Conservation (phyloP, 2,329 filamentous ascomycete species). For the Paecilomyces sp. region DNA sequence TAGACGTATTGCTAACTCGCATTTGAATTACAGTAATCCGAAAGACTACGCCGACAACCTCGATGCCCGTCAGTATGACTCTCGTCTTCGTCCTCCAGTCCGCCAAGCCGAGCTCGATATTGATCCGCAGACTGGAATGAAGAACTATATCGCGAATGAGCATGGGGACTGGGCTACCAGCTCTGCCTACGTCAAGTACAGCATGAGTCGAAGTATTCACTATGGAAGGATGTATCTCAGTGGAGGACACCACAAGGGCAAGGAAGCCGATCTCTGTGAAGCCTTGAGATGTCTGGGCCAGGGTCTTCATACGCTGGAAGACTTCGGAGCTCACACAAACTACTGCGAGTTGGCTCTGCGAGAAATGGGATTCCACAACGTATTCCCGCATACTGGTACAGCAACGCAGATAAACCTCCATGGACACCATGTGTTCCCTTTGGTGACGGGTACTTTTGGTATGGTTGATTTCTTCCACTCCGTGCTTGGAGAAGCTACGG, state of each 20-base stretch:
- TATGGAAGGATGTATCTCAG: constrained; percentile 68
- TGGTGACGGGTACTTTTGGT: constrained; percentile 68
- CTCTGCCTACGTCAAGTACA: constrained; percentile 72
- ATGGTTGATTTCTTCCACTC: constrained; percentile 80
- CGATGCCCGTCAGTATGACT: constrained; percentile 72
- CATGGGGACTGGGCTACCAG: constrained; percentile 82
- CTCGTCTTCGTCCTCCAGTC: constrained; percentile 74
- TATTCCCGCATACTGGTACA: constrained; percentile 69
- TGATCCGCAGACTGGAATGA: constrained; percentile 81
- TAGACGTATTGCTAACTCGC: constrained; percentile 41
- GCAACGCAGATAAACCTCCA: constrained; percentile 58
- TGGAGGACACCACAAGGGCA: constrained; percentile 55
- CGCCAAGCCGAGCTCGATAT: constrained; percentile 63
- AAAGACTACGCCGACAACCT: constrained; percentile 78
- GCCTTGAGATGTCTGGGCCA: constrained; percentile 70
- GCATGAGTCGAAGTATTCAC: constrained; percentile 66
- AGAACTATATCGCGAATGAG: constrained; percentile 97
- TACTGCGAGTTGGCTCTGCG: constrained; percentile 72
- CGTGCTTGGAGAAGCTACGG: constrained; percentile 66
- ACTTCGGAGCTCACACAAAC: constrained; percentile 73
- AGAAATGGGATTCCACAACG: constrained; percentile 60
- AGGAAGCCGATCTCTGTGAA: constrained; percentile 72
- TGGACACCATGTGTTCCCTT: constrained; percentile 62
- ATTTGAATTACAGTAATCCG: constrained; percentile 58
- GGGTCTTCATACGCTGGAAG: constrained; percentile 71